Evolutionary conservation across 352 stramenopile genomes (phyloP).

Genomic region (Pythium diclinum): DNA sequence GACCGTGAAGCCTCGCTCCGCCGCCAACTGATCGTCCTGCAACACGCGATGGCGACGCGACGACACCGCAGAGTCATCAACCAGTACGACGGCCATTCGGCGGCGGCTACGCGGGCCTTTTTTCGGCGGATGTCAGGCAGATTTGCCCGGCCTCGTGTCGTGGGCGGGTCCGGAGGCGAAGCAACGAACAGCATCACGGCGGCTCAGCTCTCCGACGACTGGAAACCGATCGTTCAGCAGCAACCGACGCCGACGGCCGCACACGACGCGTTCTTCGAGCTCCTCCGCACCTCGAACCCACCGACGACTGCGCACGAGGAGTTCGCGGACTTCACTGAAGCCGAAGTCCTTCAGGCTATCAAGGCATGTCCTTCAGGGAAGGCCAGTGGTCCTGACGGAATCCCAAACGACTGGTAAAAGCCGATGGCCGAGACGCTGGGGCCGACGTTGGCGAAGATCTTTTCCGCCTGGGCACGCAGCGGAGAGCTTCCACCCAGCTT

Average conservation of each 20-base stretch:
- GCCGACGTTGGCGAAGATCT: neutral
- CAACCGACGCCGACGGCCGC: neutral
- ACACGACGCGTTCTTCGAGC: neutral
- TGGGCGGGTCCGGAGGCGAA: neutral
- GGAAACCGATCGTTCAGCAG: neutral
- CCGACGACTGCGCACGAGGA: neutral
- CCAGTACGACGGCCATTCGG: neutral
- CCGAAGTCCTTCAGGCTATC: neutral
- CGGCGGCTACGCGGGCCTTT: neutral
- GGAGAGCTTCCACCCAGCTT: constrained; percentile 4
- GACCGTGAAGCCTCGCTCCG: neutral
- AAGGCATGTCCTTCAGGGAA: constrained; percentile 1
- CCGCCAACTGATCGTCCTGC: neutral
- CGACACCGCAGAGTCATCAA: neutral
- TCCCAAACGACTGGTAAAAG: constrained; percentile 16
- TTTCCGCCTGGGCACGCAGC: neutral
- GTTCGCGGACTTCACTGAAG: too few species aligned
- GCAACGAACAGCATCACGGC: neutral
- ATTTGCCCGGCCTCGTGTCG: neutral
- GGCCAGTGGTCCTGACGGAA: constrained; percentile 8
- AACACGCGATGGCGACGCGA: neutral
- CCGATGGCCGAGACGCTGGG: neutral
- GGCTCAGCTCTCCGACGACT: neutral
- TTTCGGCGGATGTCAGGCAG: neutral
- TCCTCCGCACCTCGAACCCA: neutral